These are phyloP conservation scores for Coelastrella sp. DNA, from an alignment of 139 green algal species.

Conservation along the genomic window DNA sequence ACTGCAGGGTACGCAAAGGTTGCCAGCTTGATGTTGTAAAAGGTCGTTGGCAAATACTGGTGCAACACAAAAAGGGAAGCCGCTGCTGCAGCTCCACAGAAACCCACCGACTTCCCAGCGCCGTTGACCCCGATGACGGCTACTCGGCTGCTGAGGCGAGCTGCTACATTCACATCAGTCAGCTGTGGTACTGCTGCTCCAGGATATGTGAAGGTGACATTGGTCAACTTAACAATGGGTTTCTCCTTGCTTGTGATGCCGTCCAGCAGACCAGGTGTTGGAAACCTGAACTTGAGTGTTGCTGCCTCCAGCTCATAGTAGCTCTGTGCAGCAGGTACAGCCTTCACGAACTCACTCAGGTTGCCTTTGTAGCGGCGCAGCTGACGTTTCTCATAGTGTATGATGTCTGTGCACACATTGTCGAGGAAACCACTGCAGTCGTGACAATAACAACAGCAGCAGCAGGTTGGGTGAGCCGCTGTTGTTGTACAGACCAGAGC, in stretches of 20 bases:
- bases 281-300: constrained; percentile 85
- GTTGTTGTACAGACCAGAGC: no score
- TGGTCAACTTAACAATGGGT: constrained; percentile 79
- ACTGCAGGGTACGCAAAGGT: not conserved
- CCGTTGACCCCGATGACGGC: constrained; percentile 89
- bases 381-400: constrained; percentile 89
- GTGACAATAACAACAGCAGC: not conserved
- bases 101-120: constrained; percentile 46
- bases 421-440: constrained; percentile 83
- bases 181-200: constrained; percentile 54
- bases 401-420: constrained; percentile 88
- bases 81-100: not conserved
- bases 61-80: not conserved
- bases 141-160: constrained; percentile 81
- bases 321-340: constrained; percentile 80
- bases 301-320: constrained; percentile 88
- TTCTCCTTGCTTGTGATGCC: constrained; percentile 93
- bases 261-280: constrained; percentile 88
- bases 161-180: constrained; percentile 62
- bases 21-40: not conserved
- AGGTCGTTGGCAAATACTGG: not conserved
- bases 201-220: constrained; percentile 60
- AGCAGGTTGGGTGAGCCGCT: not conserved
- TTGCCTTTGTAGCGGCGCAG: constrained; percentile 90
- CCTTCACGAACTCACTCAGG: constrained; percentile 91